A percentile compares a stretch with the other conserved stretches of the same genome.
These are phyloP conservation scores for Penicillium atrosanguineum DNA, from an alignment of 495 filamentous ascomycete genomes.

Conservation along the genomic window DNA sequence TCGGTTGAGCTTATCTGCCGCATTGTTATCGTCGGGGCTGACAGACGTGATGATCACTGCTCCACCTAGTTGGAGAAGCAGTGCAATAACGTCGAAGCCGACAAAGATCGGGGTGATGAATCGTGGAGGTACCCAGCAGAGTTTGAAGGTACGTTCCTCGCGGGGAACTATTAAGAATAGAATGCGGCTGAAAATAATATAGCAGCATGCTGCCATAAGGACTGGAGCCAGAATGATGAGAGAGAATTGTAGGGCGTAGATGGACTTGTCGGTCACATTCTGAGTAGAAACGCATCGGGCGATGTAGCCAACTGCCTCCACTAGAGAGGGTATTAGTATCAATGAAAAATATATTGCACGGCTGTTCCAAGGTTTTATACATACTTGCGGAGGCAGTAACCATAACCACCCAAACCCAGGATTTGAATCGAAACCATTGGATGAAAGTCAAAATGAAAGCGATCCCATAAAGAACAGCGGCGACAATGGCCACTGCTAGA, in stretches of 20 bases:
- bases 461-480: conserved; percentile 46
- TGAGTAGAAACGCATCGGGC: conserved; percentile 33
- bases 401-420: conserved; percentile 47
- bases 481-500: conserved; percentile 44
- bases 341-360: too few relatives aligned
- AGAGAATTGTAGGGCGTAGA: conserved; percentile 35
- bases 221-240: conserved; percentile 41
- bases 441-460: conserved; percentile 33
- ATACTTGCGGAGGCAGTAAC: conserved; percentile 43
- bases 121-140: conserved; percentile 49
- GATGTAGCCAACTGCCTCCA: conserved; percentile 49
- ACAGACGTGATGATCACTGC: conserved; percentile 38
- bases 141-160: conserved; percentile 31
- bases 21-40: conserved; percentile 20
- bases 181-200: conserved; percentile 52
- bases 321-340: conserved; percentile 17
- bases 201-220: conserved; percentile 54
- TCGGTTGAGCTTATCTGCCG: conserved; percentile 25
- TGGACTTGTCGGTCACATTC: conserved; percentile 24
- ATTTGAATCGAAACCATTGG: conserved; percentile 39
- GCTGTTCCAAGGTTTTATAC: not conserved
- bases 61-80: conserved; percentile 28
- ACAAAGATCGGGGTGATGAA: conserved; percentile 34
- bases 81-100: conserved; percentile 29
- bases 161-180: conserved; percentile 46